Evolutionary conservation across 495 filamentous ascomycete genomes (phyloP).

Genomic region (Amniculicola lignicola): DNA sequence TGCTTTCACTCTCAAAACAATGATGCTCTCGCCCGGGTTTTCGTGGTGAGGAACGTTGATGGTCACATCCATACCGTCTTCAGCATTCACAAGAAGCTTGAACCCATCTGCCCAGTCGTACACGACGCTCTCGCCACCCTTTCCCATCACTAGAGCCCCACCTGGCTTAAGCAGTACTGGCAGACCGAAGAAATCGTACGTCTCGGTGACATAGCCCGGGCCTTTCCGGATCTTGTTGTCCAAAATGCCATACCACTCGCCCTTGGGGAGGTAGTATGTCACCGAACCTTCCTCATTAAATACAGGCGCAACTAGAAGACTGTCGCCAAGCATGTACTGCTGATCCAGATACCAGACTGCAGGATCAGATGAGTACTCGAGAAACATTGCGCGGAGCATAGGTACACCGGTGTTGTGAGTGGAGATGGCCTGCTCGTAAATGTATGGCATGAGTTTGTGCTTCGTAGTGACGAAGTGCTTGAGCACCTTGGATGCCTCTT

Average conservation of each 20-base stretch:
- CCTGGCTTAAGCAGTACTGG: slow-evolving; percentile 52
- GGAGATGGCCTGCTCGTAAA: slow-evolving; percentile 53
- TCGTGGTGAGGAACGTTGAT: not conserved
- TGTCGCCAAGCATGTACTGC: slow-evolving; percentile 64
- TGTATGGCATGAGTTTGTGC: slow-evolving; percentile 61
- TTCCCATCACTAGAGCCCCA: slow-evolving; percentile 49
- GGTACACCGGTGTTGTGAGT: slow-evolving; percentile 51
- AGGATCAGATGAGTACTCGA: slow-evolving; percentile 64
- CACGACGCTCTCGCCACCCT: slow-evolving; percentile 46
- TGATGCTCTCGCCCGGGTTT: not conserved
- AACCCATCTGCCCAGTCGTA: slow-evolving; percentile 51
- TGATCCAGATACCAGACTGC: slow-evolving; percentile 61
- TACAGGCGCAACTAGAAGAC: slow-evolving; percentile 58
- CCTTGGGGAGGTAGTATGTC: slow-evolving; percentile 61
- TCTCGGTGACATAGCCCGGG: slow-evolving; percentile 51
- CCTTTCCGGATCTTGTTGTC: slow-evolving; percentile 44
- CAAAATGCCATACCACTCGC: slow-evolving; percentile 54
- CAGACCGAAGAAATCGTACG: slow-evolving; percentile 47
- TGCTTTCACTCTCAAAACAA: not conserved
- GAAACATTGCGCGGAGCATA: slow-evolving; percentile 58
- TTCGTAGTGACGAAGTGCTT: slow-evolving; percentile 59
- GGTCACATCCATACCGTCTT: not conserved
- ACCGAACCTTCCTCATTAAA: slow-evolving; percentile 59
- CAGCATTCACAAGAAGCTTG: slow-evolving; percentile 1
- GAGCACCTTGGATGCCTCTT: slow-evolving; percentile 56